These are phyloP conservation scores for Picea sitchensis DNA, from an alignment of 75 land plant species.

Conservation along the genomic window DNA sequence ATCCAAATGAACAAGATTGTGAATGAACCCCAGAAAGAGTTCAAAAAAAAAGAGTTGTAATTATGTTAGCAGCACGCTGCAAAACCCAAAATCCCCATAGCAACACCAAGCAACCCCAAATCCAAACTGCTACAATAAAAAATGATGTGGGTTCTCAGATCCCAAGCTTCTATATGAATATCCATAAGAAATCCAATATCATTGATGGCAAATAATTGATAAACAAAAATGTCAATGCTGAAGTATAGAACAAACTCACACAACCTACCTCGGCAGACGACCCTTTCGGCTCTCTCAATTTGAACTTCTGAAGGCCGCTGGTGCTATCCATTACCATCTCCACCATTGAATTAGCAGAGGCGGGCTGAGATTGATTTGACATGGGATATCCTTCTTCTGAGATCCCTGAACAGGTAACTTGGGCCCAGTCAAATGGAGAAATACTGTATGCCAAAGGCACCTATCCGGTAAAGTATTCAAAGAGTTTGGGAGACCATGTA, in stretches of 20 bases:
- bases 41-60: too few species aligned
- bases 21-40: background rate
- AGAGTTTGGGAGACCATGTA: too few species aligned
- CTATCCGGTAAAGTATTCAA: too few species aligned
- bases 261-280: constrained; percentile 61
- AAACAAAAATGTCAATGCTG: background rate
- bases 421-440: too few species aligned
- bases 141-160: background rate
- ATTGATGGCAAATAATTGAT: background rate
- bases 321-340: constrained; percentile 15
- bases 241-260: background rate
- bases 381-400: background rate
- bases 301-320: constrained; percentile 72
- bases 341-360: background rate
- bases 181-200: background rate
- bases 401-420: too few species aligned
- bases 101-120: background rate
- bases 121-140: background rate
- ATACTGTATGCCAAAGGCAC: too few species aligned
- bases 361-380: background rate
- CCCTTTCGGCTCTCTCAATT: constrained; percentile 62
- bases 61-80: too few species aligned
- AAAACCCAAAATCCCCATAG: background rate
- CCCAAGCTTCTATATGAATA: background rate
- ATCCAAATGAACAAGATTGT: background rate